Base-by-base conservation (phyloP, 345 rosid species). In the Kernera saxatilis region DNA sequence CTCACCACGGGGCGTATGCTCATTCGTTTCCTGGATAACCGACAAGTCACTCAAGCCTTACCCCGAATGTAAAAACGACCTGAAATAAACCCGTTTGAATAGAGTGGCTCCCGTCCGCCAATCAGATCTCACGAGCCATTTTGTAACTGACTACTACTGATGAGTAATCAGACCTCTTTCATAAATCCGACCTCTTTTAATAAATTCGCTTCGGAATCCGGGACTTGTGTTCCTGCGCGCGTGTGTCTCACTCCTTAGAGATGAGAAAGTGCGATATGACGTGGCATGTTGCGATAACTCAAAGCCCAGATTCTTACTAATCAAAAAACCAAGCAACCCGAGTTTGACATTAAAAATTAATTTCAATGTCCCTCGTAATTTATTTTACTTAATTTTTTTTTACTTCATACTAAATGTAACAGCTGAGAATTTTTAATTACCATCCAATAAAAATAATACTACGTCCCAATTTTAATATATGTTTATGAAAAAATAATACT, bases 31-130 rank as follows among this genome's bases (percentile, higher is more conserved):
- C 15, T 9, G 12, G 39, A 30, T 76, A 40, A 69, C 75, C 51
- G 66, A 35, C 71, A 3, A 1, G 71, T 70, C 67, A 70, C 60
- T 46, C 23, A 5, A 63, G 75, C 52, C 3, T 45, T 37, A 53
- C 17, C 13, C 21, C n/a, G 23, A n/a, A 17, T 13, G 22, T 22
- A 50, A 49, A 33, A 57, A 22, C 41, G 71, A 67, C 73, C 4
- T 32, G 2, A 14, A 46, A 26, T 54, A 11, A 70, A 63, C 22
- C 14, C 3, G 26, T 35, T 70, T 64, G 61, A 32, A 70, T 64
- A 29, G 43, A 36, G 1, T 27, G 75, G 65, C 70, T 77, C 54
- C 56, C 64, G 63, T 76, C 80, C 80, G 4, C 72, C 80, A 76
- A 76, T 76, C 67, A 70, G 15, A 70, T 48, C 54, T 5, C 26